These are phyloP conservation scores for Hibiscus trionum DNA, from an alignment of 345 rosid species.

Conservation along the genomic window DNA sequence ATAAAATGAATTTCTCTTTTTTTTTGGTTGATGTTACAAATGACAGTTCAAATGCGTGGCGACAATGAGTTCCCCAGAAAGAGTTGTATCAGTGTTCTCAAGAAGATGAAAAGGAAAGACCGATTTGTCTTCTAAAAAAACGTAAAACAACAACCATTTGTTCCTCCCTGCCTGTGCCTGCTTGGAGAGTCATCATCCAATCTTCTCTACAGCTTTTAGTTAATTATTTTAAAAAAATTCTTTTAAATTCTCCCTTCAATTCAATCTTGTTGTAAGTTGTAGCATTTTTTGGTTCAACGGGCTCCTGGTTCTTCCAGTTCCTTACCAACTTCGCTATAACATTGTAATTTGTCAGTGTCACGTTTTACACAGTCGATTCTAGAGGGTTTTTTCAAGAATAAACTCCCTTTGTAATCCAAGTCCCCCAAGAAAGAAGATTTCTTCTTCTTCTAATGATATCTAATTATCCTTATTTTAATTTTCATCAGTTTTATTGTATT, in stretches of 20 bases:
- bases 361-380: background rate
- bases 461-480: too few relatives aligned
- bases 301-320: constrained; percentile 29
- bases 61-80: constrained; percentile 42
- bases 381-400: too few relatives aligned
- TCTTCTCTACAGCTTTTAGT: constrained; percentile 4
- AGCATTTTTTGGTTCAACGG: constrained; percentile 18
- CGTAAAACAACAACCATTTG: background rate
- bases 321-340: constrained; percentile 17
- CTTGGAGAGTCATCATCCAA: constrained; percentile 1
- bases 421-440: too few relatives aligned
- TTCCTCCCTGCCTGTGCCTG: background rate
- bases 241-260: background rate
- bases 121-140: constrained; percentile 1
- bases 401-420: too few relatives aligned
- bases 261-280: constrained; percentile 18
- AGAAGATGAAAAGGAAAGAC: constrained; percentile 32
- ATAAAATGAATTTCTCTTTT: background rate
- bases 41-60: constrained; percentile 83
- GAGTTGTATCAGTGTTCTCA: constrained; percentile 51
- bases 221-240: background rate
- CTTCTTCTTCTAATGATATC: too few relatives aligned
- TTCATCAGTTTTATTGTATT: background rate
- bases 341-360: constrained; percentile 23
- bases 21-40: background rate